Conservation (phyloP, 2,329 filamentous ascomycete genomes). For the Paecilomyces dactylethromorphus region DNA sequence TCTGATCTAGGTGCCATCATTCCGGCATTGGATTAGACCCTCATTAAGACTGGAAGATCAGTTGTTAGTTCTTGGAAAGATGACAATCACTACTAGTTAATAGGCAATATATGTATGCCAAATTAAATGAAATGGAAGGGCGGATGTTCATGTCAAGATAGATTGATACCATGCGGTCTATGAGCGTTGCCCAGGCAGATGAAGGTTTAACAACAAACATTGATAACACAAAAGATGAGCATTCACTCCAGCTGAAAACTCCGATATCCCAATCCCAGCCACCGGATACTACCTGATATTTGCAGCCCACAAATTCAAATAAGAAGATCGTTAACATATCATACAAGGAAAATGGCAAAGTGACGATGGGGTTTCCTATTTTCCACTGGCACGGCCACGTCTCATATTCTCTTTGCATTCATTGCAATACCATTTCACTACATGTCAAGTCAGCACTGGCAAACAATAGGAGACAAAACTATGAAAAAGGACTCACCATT, state of each 20-base stretch:
- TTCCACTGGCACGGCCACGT: conserved; percentile 31
- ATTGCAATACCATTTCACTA: conserved; percentile 77
- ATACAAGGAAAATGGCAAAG: neutral
- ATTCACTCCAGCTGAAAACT: neutral
- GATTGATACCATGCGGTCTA: neutral
- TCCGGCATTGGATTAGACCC: no score
- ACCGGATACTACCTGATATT: neutral
- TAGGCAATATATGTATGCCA: neutral
- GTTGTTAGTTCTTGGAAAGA: no score
- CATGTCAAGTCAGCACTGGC: conserved; percentile 13
- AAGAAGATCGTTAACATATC: neutral
- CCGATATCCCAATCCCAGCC: neutral
- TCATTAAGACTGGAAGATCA: no score
- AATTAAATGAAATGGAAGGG: neutral
- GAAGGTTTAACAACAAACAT: neutral
- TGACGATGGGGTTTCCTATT: neutral
- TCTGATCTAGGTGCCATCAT: no score
- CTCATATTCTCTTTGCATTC: conserved; percentile 66
- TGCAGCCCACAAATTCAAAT: neutral
- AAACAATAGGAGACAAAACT: conserved; percentile 1
- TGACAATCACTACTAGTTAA: no score
- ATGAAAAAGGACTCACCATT: conserved; percentile 51
- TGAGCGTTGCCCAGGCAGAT: neutral
- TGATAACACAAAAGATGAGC: neutral
- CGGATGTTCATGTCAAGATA: neutral